Evolutionary conservation across 345 rosid species (phyloP).

Genomic region (Salix viminalis): DNA sequence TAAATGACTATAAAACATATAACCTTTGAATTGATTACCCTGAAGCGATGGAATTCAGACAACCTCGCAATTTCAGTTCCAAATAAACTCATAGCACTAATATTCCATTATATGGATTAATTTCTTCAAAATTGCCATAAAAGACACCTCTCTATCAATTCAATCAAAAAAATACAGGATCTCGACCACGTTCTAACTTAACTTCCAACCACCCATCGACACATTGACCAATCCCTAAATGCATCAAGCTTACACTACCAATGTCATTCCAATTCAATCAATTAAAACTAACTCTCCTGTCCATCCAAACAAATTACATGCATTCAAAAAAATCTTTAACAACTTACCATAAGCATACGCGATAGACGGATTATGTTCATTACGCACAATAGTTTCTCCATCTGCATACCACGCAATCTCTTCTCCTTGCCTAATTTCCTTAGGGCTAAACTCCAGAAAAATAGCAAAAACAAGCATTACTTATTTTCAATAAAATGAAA

Average conservation of each 20-base stretch:
- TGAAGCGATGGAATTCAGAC: background rate
- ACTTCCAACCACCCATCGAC: background rate
- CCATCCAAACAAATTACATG: background rate
- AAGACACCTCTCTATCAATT: background rate
- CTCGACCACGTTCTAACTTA: background rate
- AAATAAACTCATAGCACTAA: background rate
- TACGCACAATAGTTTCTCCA: conserved; percentile 89
- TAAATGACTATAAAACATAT: background rate
- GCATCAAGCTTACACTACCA: conserved; percentile 1
- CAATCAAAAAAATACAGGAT: background rate
- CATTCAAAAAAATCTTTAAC: background rate
- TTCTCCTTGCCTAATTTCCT: conserved; percentile 96
- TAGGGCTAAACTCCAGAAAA: conserved; percentile 51
- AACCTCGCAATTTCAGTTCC: background rate
- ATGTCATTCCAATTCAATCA: background rate
- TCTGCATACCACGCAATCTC: conserved; percentile 99
- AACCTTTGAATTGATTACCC: background rate
- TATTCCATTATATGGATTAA: background rate
- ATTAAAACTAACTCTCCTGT: background rate
- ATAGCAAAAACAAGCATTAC: background rate
- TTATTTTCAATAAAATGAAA: background rate
- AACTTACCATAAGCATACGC: conserved; percentile 96
- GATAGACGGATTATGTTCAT: conserved; percentile 73
- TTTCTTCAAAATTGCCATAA: background rate
- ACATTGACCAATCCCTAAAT: background rate